Evolutionary conservation across 805 yeast species (phyloP).

Genomic region (Saccharomycopsis amapae): DNA sequence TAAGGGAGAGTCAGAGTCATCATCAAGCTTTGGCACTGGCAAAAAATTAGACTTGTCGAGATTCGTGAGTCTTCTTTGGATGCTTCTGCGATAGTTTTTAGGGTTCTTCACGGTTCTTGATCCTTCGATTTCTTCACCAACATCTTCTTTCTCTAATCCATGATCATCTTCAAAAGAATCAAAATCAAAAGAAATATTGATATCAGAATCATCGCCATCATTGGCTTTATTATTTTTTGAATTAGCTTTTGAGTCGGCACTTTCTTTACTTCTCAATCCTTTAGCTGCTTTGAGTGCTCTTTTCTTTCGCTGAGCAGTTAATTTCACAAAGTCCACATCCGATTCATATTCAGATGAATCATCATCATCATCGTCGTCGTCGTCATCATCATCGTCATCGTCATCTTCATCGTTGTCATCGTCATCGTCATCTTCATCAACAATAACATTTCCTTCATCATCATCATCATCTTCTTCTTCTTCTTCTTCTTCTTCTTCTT

Average conservation of each 20-base stretch:
- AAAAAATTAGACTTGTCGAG: slow-evolving; percentile 38
- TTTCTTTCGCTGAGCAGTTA: slow-evolving; percentile 62
- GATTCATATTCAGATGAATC: slow-evolving; percentile 51
- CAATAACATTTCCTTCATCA: slow-evolving; percentile 30
- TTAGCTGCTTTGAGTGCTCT: slow-evolving; percentile 42
- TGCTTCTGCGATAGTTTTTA: slow-evolving; percentile 21
- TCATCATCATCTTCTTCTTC: slow-evolving; percentile 31
- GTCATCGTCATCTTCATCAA: slow-evolving; percentile 32
- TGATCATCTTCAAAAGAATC: slow-evolving; percentile 35
- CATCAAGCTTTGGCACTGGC: slow-evolving; percentile 30
- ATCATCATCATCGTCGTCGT: slow-evolving; percentile 29
- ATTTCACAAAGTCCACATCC: slow-evolving; percentile 62
- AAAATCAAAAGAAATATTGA: slow-evolving; percentile 36
- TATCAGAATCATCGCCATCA: slow-evolving; percentile 27
- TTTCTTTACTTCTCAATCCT: slow-evolving; percentile 28
- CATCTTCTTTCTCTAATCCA: slow-evolving; percentile 44
- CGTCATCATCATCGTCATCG: slow-evolving; percentile 33
- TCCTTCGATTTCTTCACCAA: slow-evolving; percentile 46
- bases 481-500: slow-evolving; percentile 32
- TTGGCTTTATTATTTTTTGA: slow-evolving; percentile 21
- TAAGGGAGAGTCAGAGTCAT: slow-evolving; percentile 30
- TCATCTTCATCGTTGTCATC: too few relatives aligned
- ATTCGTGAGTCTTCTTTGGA: slow-evolving; percentile 56
- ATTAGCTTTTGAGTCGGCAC: not conserved
- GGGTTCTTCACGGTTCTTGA: not conserved